A percentile compares a stretch with the other conserved stretches of the same genome.
These are phyloP conservation scores for Kickxella alabastrina DNA, from an alignment of 192 early-diverging fungal genomes.

Conservation along the genomic window DNA sequence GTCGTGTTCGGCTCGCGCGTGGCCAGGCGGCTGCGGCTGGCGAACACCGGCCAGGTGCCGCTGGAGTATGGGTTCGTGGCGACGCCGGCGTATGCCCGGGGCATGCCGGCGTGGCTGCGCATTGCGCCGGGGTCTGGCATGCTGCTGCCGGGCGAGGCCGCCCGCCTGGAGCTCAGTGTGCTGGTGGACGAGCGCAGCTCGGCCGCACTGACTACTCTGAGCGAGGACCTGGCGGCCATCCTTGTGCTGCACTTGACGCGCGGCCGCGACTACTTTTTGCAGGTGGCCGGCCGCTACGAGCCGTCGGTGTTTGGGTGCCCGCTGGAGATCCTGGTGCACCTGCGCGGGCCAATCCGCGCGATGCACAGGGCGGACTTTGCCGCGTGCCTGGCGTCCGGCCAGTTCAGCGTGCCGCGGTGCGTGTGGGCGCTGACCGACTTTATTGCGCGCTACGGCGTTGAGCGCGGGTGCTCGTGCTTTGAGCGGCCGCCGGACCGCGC, in stretches of 20 bases:
- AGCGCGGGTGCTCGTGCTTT: conserved; percentile 34
- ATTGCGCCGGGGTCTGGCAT: conserved; percentile 63
- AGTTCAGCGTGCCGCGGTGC: conserved; percentile 48
- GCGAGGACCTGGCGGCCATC: conserved; percentile 35
- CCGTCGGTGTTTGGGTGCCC: conserved; percentile 72
- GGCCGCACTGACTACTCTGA: conserved; percentile 52
- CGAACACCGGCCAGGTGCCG: conserved; percentile 74
- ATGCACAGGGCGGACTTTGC: conserved; percentile 53
- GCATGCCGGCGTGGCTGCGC: conserved; percentile 70
- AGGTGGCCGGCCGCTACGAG: conserved; percentile 65
- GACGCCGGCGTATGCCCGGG: conserved; percentile 56
- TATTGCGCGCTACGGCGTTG: conserved; percentile 32
- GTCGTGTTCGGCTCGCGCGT: conserved; percentile 55
- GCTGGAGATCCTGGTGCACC: conserved; percentile 61
- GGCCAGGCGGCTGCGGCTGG: conserved; percentile 55
- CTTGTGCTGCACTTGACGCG: conserved; percentile 78
- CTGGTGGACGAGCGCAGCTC: conserved; percentile 55
- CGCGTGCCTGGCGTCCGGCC: conserved; percentile 23
- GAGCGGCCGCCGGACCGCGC: conserved; percentile 56
- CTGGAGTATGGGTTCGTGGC: conserved; percentile 71
- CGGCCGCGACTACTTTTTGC: conserved; percentile 82
- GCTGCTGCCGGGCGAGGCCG: conserved; percentile 64
- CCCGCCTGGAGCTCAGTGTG: conserved; percentile 27
- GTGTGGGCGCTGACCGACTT: conserved; percentile 49
- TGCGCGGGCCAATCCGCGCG: conserved; percentile 56